These are phyloP conservation scores for Malus hybrid DNA, from an alignment of 331 rosid species.

Conservation along the genomic window DNA sequence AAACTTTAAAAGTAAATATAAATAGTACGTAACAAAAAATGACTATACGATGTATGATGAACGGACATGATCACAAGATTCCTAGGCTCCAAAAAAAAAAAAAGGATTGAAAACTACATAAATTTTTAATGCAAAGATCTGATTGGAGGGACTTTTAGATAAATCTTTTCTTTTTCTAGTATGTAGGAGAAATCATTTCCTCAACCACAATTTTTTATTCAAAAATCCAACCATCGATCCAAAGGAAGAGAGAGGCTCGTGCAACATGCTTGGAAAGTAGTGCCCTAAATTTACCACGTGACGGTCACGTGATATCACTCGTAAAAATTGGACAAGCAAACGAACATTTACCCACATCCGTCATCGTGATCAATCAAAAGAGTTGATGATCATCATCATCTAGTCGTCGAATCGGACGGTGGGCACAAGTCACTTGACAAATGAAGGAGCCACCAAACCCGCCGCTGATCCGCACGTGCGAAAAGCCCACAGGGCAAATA, in stretches of 20 bases:
- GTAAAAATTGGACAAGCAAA: background rate
- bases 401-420: background rate
- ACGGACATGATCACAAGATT: rapidly evolving
- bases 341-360: background rate
- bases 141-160: too few species aligned
- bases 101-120: too few species aligned
- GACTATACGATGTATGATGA: too few species aligned
- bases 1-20: too few species aligned
- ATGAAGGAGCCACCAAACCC: background rate
- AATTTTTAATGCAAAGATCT: too few species aligned
- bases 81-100: rapidly evolving
- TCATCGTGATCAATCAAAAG: background rate
- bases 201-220: background rate
- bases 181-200: background rate
- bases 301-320: background rate
- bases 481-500: background rate
- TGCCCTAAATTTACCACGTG: background rate
- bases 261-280: background rate
- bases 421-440: conserved; percentile 16
- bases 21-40: too few species aligned
- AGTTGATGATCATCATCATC: background rate
- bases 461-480: conserved; percentile 1
- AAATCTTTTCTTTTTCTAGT: too few species aligned
- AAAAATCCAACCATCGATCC: background rate
- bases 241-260: background rate